Evolutionary conservation across 139 green algal genomes (phyloP), one percentile per base, ranked within the genome.

Genomic region (Ostreobium quekettii): DNA sequence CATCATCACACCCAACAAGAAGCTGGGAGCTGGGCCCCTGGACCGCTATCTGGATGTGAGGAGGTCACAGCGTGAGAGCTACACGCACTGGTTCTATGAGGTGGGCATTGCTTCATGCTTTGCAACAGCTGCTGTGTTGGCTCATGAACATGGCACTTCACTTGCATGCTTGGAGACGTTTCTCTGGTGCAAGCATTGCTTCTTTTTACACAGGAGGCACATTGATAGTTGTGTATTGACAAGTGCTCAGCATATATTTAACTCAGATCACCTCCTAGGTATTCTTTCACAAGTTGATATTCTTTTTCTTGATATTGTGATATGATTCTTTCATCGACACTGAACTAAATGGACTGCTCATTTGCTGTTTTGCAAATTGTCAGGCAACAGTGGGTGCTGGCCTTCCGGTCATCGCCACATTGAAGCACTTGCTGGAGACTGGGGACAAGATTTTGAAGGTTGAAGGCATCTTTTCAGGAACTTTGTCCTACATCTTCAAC

Each of bases 401-500:
- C 31, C 82, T 99, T 63, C 93, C 93, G 28, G 80, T 99, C 49
- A 92, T 99, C 47, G 84, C 79, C 67, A 99, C 93, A 3, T 77
- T 99, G 35, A 91, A 93, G 73, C 83, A 92, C 65, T 77, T 99
- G 47, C 57, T 90, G 22, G 85, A 92, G 36, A 93, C 91, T 2
- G 93, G 93, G 26, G 93, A 99, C 81, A 76, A 81, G 26, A 86
- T 97, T 4, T 71, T 83, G 35, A 73, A 73, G 26, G 82, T 95
- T 19, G 90, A 96, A 81, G 93, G 93, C 76, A 92, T 97, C 73
- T 93, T 98, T 81, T 90, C 78, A 15, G 93, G 92, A 31, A 98
- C 93, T 1, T 82, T 98, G 3, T 95, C 86, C n/a, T 98, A 96
- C 85, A 96, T 98, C 67, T 98, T 98, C 89, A 98, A 98, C 80